Evolutionary conservation across 2,329 filamentous ascomycete species (phyloP), one percentile per base, ranked within the genome.

Genomic region (Chaetomium olivaceum): DNA sequence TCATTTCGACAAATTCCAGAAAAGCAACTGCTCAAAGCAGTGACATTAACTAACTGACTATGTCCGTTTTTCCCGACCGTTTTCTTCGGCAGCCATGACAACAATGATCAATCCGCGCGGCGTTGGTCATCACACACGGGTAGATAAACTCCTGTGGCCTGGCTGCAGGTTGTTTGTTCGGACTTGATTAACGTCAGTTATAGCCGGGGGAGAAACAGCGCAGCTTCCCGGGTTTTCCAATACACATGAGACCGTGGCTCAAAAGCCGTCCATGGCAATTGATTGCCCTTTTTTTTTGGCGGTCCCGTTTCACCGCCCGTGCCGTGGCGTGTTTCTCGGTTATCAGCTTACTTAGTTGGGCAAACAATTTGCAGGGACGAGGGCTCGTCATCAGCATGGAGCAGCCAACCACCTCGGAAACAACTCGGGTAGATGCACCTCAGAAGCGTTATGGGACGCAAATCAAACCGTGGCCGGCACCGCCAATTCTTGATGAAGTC

Each of bases 201-300:
- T 43, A 43, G 29, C 57, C 50, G 57, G 36, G 25, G 5, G 12
- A 27, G 50, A 21, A 19, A 39, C 39, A 43, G 25, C 16, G 19
- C 31, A 25, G 5, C 33, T 27, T 36, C 9, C 58, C 25, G 51
- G 46, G 52, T 27, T 55, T 19, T 48, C 63, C 63, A 61, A 62
- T 65, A 36, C 19, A 58, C 46, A 9, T 65, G 63, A 65, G 63
- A 65, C 58, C 48, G n/a, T 27, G 58, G 58, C 58, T 57, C 31
- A 31, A 19, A 43, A 29, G 19, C 54, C 33, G 36, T 21, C 48
- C 14, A 50, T 48, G 46, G 48, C 33, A 36, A 51, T 55, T 55
- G 39, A 39, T 39, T 61, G 27, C 39, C 51, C 25, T 54, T 57
- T 67, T 29, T 29, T 29, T 57, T 61, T 36, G 9, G 56, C 57